These are phyloP conservation scores for Amanita rubescens DNA, from an alignment of 768 basidiomycete species.

Conservation along the genomic window DNA sequence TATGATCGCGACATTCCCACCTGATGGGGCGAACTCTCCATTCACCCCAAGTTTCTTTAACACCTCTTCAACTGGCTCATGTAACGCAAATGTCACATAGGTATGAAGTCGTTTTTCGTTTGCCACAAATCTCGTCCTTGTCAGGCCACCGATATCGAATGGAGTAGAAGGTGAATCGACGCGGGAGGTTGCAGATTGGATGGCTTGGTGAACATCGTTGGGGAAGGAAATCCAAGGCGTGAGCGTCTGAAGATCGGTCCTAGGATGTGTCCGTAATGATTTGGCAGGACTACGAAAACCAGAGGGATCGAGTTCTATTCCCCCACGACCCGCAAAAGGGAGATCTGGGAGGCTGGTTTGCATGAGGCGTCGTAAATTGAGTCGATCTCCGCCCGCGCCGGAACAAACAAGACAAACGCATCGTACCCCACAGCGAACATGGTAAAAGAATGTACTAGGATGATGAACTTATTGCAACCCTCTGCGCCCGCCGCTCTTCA, in stretches of 20 bases:
- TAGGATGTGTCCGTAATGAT: slow-evolving; percentile 6
- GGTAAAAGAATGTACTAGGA: too few species aligned
- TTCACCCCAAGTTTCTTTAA: slow-evolving; percentile 10
- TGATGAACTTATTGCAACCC: too few species aligned
- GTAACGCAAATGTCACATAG: slow-evolving; percentile 8
- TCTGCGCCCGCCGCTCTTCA: too few species aligned
- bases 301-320: too few species aligned
- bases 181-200: slow-evolving; percentile 9
- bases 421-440: too few species aligned
- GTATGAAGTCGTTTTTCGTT: slow-evolving; percentile 3
- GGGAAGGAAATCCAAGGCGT: slow-evolving; percentile 10
- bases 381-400: too few species aligned
- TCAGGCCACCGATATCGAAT: not conserved
- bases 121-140: not conserved
- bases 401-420: too few species aligned
- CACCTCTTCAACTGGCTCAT: slow-evolving; percentile 6
- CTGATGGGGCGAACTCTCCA: slow-evolving; percentile 10
- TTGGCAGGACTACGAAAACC: too few species aligned
- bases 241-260: slow-evolving; percentile 6
- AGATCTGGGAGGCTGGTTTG: too few species aligned
- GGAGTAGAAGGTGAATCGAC: slow-evolving; percentile 9
- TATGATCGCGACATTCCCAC: slow-evolving; percentile 6
- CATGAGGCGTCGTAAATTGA: too few species aligned
- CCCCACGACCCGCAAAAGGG: too few species aligned
- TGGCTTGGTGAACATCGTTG: slow-evolving; percentile 3